These are phyloP conservation scores for Lumnitzera littorea DNA, from an alignment of 345 rosid species.

Conservation along the genomic window DNA sequence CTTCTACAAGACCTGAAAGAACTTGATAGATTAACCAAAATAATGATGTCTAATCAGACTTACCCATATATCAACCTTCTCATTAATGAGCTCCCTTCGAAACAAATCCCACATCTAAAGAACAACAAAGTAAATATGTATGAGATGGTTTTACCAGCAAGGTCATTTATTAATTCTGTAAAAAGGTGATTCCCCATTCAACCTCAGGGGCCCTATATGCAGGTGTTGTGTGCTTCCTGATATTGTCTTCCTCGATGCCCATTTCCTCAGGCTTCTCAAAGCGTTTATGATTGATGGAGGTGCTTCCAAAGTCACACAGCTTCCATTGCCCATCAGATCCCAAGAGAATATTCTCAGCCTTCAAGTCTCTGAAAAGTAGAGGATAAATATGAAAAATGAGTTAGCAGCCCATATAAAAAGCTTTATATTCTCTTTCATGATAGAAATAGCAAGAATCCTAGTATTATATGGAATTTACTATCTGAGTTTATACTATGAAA, in stretches of 20 bases:
- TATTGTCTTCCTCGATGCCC: slow-evolving; percentile 98
- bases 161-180: slow-evolving; percentile 11
- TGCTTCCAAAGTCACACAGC: slow-evolving; percentile 94
- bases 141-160: slow-evolving; percentile 19
- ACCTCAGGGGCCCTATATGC: slow-evolving; percentile 99
- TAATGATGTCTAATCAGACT: slow-evolving; percentile 19
- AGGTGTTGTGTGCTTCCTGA: slow-evolving; percentile 91
- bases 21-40: slow-evolving; percentile 3
- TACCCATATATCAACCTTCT: slow-evolving; percentile 99
- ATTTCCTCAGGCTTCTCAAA: slow-evolving; percentile 96
- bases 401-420: too few relatives aligned
- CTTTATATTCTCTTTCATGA: too few relatives aligned
- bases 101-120: slow-evolving; percentile 96
- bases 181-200: slow-evolving; percentile 19
- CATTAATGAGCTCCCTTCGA: slow-evolving; percentile 78
- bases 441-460: too few relatives aligned
- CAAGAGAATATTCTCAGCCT: slow-evolving; percentile 85
- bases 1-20: background rate
- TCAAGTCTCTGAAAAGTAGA: slow-evolving; percentile 63
- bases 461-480: too few relatives aligned
- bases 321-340: slow-evolving; percentile 83
- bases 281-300: slow-evolving; percentile 82
- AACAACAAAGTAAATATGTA: slow-evolving; percentile 24
- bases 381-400: background rate
- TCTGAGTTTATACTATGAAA: too few relatives aligned